Evolutionary conservation across 768 basidiomycete species (phyloP).

Genomic region (Gyrodon lividus): DNA sequence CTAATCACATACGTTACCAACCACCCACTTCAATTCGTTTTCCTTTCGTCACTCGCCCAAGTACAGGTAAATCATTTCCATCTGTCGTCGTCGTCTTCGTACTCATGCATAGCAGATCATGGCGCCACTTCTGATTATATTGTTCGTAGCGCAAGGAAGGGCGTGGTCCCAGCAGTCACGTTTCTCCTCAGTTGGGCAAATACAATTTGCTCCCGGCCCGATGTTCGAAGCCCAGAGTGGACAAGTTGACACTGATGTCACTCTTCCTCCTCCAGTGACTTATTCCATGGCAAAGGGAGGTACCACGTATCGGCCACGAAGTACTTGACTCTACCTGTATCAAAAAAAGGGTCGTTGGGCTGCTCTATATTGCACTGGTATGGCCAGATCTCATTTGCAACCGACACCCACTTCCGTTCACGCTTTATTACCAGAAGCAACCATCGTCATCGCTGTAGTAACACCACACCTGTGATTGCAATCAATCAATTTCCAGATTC

Average conservation of each 20-base stretch:
- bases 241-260: neutral
- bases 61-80: neutral
- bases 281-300: neutral
- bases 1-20: neutral
- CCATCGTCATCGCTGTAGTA: too few relatives aligned
- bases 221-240: neutral
- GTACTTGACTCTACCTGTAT: neutral
- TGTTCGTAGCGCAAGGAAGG: constrained; percentile 1
- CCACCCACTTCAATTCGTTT: constrained; percentile 1
- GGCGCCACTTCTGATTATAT: neutral
- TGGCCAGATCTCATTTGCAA: too few relatives aligned
- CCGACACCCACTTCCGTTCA: neutral
- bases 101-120: neutral
- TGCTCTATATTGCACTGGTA: too few relatives aligned
- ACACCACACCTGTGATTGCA: too few relatives aligned
- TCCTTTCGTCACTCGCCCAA: constrained; percentile 1
- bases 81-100: neutral
- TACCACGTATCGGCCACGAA: neutral
- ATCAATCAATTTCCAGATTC: too few relatives aligned
- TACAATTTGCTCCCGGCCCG: neutral
- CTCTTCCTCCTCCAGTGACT: neutral
- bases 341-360: too few relatives aligned
- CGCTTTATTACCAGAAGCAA: too few relatives aligned
- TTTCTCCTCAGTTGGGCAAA: neutral
- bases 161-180: neutral